A percentile compares a stretch with the other conserved stretches of the same genome.
phyloP scores from a whole-genome alignment of 2,329 filamentous ascomycete genomes.

The Botrytis porri region DNA sequence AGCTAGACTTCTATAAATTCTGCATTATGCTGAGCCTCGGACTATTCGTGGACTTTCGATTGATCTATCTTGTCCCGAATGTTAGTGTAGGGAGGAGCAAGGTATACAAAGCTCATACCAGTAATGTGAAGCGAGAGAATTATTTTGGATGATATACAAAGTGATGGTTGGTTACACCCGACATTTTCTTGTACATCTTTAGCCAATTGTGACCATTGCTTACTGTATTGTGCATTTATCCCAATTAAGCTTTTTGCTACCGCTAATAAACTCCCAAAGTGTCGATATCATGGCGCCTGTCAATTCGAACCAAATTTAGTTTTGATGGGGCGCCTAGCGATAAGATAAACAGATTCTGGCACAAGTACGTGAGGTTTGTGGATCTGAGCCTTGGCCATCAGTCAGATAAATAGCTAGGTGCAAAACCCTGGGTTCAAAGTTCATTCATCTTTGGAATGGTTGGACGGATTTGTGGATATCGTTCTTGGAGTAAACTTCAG shows the following conservation, averaged over 20 bases:
- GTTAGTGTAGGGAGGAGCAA: neutral
- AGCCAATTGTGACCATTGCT: neutral
- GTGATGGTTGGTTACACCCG: neutral
- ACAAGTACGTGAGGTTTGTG: neutral
- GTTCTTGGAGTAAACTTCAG: neutral
- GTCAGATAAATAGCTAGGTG: neutral
- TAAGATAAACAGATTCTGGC: neutral
- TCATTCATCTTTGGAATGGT: neutral
- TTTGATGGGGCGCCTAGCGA: neutral
- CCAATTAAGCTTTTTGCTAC: conserved; percentile 13
- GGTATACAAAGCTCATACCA: neutral
- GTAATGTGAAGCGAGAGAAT: neutral
- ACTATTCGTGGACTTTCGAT: too few species aligned
- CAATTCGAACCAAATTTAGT: neutral
- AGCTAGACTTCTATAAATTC: neutral
- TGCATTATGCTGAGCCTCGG: neutral
- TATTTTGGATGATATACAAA: neutral
- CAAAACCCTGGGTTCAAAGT: neutral
- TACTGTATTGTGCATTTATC: neutral
- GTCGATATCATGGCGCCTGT: neutral
- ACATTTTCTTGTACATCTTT: neutral
- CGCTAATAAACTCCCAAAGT: neutral
- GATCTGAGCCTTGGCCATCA: neutral
- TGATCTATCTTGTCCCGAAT: neutral
- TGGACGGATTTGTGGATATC: neutral